A percentile compares a stretch with the other conserved stretches of the same genome.
phyloP scores from a whole-genome alignment of 1,139 yeast genomes.

The Diutina pseudorugosa region DNA sequence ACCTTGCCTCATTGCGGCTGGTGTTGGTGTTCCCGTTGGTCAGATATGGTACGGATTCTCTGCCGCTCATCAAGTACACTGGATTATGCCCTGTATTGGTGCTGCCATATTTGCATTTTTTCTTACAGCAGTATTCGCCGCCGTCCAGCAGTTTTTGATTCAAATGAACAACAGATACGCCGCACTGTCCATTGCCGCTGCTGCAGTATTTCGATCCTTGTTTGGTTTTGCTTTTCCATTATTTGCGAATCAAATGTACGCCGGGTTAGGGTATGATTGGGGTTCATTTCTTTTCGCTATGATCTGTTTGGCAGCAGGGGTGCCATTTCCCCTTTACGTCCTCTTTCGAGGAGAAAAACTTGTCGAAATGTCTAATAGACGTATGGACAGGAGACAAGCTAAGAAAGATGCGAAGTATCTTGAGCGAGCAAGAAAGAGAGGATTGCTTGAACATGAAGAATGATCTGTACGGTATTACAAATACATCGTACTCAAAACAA shows the following conservation, averaged over 20 bases:
- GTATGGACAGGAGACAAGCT: conserved; percentile 21
- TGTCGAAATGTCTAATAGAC: conserved; percentile 25
- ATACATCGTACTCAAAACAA: too few species aligned
- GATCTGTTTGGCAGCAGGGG: conserved; percentile 25
- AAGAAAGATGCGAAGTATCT: conserved; percentile 13
- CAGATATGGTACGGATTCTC: conserved; percentile 38
- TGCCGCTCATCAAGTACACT: conserved; percentile 26
- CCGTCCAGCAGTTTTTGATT: conserved; percentile 30
- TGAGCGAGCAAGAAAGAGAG: neutral
- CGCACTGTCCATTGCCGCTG: conserved; percentile 35
- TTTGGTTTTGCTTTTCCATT: conserved; percentile 34
- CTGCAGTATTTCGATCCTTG: conserved; percentile 32
- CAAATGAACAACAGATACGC: conserved; percentile 34
- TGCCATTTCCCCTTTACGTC: conserved; percentile 31
- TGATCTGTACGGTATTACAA: too few species aligned
- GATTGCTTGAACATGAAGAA: neutral
- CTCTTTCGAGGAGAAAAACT: conserved; percentile 15
- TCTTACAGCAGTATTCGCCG: conserved; percentile 31
- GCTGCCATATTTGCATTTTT: conserved; percentile 33
- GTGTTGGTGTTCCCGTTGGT: conserved; percentile 26
- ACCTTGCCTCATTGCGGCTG: conserved; percentile 28
- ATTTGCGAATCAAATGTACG: conserved; percentile 29
- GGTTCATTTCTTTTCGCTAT: conserved; percentile 34
- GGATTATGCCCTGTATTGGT: conserved; percentile 34
- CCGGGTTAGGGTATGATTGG: conserved; percentile 30